Percentiles rank a stretch among this genome's conserved stretches.
Evolutionary conservation across 2,329 filamentous ascomycete species (phyloP).

Genomic region (Fusarium guadeloupense): DNA sequence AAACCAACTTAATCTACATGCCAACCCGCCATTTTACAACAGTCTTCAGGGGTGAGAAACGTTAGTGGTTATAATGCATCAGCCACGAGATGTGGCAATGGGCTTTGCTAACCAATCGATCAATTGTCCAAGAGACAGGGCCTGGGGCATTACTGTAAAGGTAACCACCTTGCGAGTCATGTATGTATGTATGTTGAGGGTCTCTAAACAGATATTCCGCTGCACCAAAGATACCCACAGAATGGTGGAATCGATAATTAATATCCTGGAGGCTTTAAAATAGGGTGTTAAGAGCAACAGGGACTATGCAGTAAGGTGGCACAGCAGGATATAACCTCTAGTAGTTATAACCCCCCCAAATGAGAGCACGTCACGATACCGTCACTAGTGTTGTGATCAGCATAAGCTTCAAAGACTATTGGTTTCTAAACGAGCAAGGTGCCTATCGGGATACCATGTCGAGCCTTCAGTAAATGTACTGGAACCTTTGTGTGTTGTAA

Average conservation of each 20-base stretch:
- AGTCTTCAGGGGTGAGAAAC: neutral
- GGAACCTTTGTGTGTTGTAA: neutral
- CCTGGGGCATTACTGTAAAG: neutral
- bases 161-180: neutral
- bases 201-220: neutral
- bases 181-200: too few relatives aligned
- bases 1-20: conserved; percentile 3
- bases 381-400: conserved; percentile 5
- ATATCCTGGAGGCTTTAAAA: too few relatives aligned
- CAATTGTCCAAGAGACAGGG: neutral
- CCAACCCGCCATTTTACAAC: neutral
- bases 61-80: neutral
- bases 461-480: neutral
- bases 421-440: neutral
- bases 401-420: neutral
- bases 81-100: neutral
- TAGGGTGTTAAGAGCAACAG: conserved; percentile 1
- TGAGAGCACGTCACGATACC: conserved; percentile 1
- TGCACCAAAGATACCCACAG: neutral
- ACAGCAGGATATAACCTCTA: neutral
- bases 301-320: neutral
- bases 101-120: neutral
- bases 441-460: neutral
- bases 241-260: neutral
- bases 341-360: neutral